Evolutionary conservation across 306 rosid species (phyloP).

Genomic region (Cajanus cajan): DNA sequence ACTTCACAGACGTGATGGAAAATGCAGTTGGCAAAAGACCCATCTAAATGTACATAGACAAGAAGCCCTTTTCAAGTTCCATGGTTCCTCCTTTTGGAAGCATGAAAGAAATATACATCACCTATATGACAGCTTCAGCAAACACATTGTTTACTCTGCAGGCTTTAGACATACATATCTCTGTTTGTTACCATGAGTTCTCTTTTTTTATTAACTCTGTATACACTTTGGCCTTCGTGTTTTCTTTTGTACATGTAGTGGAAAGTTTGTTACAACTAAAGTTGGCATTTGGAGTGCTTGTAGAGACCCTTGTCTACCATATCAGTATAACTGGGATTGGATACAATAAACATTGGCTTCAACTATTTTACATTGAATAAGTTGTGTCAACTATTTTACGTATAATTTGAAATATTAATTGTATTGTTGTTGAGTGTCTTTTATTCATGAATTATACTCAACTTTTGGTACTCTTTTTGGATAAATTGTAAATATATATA

Average conservation of each 20-base stretch:
- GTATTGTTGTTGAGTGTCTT: no score
- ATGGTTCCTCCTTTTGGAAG: conserved; percentile 40
- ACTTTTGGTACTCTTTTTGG: no score
- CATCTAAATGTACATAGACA: conserved; percentile 34
- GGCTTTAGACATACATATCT: conserved; percentile 12
- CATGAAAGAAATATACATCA: conserved; percentile 29
- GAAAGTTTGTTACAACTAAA: conserved; percentile 39
- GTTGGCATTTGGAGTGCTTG: no score
- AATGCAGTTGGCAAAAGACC: conserved; percentile 31
- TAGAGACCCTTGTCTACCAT: no score
- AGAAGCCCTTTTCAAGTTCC: conserved; percentile 4
- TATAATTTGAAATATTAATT: no score
- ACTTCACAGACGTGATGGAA: conserved; percentile 47
- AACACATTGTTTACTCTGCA: conserved; percentile 20
- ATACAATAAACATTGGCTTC: no score
- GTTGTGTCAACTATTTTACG: no score
- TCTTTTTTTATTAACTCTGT: background rate
- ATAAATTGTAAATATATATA: no score
- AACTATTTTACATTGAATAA: no score
- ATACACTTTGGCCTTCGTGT: background rate
- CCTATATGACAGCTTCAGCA: conserved; percentile 40
- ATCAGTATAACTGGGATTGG: no score
- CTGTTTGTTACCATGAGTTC: background rate
- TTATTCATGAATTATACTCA: no score
- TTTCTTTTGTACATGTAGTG: conserved; percentile 22